Percentiles rank a stretch among this genome's conserved stretches.
phyloP scores from a whole-genome alignment of 495 filamentous ascomycete genomes.

The Aspergillus bridgeri region DNA sequence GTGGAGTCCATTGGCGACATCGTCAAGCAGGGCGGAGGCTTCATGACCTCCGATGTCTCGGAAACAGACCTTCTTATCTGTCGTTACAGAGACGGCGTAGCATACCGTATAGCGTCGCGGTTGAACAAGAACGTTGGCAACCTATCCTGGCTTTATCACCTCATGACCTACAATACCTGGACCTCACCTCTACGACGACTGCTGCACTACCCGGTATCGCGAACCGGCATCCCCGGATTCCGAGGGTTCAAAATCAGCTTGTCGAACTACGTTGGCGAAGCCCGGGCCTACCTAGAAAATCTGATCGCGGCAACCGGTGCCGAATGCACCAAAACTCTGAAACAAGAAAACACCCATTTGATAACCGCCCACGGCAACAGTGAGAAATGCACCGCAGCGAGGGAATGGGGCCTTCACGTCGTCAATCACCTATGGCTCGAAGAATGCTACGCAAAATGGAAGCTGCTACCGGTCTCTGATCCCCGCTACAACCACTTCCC shows the following conservation, averaged over 20 bases:
- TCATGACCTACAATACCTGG: slow-evolving; percentile 86
- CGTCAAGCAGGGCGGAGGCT: slow-evolving; percentile 64
- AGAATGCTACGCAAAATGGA: slow-evolving; percentile 89
- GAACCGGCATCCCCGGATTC: slow-evolving; percentile 74
- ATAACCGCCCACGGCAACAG: slow-evolving; percentile 83
- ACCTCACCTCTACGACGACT: slow-evolving; percentile 75
- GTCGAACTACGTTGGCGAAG: slow-evolving; percentile 95
- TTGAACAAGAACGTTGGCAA: slow-evolving; percentile 81
- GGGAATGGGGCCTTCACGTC: slow-evolving; percentile 86
- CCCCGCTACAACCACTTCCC: slow-evolving; percentile 80
- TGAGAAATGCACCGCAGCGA: slow-evolving; percentile 87
- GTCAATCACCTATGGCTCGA: slow-evolving; percentile 97
- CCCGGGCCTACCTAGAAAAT: slow-evolving; percentile 89
- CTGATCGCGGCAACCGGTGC: slow-evolving; percentile 79
- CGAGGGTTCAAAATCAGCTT: slow-evolving; percentile 72
- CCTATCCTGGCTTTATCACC: slow-evolving; percentile 86
- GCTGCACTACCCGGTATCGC: slow-evolving; percentile 84
- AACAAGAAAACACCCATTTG: slow-evolving; percentile 89
- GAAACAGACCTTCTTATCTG: slow-evolving; percentile 80
- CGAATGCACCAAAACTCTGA: slow-evolving; percentile 88
- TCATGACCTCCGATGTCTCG: slow-evolving; percentile 61
- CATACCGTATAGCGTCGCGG: slow-evolving; percentile 74
- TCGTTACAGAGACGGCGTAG: slow-evolving; percentile 74
- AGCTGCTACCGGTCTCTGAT: slow-evolving; percentile 62
- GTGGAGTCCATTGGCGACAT: slow-evolving; percentile 64